Evolutionary conservation across 441 rosid genomes (phyloP).

Genomic region (Aleurites moluccanus): DNA sequence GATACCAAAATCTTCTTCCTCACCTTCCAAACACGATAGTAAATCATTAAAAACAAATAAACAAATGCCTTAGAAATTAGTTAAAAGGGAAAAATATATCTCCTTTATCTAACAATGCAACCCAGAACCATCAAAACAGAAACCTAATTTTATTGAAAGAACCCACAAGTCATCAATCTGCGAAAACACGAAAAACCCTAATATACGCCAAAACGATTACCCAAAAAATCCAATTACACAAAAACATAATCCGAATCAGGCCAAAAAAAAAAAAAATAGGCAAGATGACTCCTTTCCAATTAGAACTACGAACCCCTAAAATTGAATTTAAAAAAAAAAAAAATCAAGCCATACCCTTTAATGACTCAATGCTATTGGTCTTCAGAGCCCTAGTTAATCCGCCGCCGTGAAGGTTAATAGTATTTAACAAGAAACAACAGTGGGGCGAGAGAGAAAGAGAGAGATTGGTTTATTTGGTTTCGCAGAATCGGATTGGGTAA

Average conservation of each 20-base stretch:
- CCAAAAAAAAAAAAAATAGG: background rate
- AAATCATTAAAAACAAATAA: background rate
- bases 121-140: background rate
- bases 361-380: background rate
- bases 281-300: background rate
- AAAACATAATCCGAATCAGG: background rate
- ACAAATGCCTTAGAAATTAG: background rate
- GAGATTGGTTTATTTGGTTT: background rate
- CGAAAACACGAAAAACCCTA: background rate
- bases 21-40: background rate
- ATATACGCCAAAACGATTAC: background rate
- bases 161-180: background rate
- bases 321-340: conserved; percentile 15
- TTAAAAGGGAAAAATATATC: background rate
- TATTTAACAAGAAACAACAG: conserved; percentile 24
- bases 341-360: too few species aligned
- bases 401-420: conserved; percentile 10
- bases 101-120: conserved; percentile 12
- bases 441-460: too few species aligned
- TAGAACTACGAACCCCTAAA: conserved; percentile 15
- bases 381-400: background rate
- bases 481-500: conserved; percentile 20
- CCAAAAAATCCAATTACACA: background rate
- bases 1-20: background rate
- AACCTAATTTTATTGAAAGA: conserved; percentile 11